Evolutionary conservation across 495 filamentous ascomycete species (phyloP).

Genomic region (Lasiosphaeria ovina): DNA sequence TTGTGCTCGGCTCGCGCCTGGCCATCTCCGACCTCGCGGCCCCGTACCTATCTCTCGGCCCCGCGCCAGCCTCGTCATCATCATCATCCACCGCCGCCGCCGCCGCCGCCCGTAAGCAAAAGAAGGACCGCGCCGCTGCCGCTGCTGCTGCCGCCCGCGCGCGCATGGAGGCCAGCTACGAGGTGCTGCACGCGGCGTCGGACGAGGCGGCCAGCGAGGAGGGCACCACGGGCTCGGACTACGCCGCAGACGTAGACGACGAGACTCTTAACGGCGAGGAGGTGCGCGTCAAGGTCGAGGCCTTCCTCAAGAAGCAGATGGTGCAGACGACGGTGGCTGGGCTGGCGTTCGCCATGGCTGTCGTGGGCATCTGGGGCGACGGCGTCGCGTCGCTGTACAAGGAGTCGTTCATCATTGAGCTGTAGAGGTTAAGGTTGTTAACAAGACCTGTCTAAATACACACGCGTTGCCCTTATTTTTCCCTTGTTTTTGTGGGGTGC

Average conservation of each 20-base stretch:
- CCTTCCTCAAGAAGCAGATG: constrained; percentile 59
- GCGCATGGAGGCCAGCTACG: constrained; percentile 60
- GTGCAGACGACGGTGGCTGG: constrained; percentile 61
- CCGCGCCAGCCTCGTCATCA: constrained; percentile 8
- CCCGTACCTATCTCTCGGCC: constrained; percentile 50
- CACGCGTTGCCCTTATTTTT: too few relatives aligned
- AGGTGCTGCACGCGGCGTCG: constrained; percentile 54
- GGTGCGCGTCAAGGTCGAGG: constrained; percentile 67
- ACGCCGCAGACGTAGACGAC: constrained; percentile 40
- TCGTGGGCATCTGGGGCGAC: constrained; percentile 90
- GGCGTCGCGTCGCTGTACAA: constrained; percentile 39
- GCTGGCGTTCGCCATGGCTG: constrained; percentile 67
- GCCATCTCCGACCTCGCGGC: constrained; percentile 51
- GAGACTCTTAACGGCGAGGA: constrained; percentile 76
- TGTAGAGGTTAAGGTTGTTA: neutral
- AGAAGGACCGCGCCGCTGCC: constrained; percentile 20
- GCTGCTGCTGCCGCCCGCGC: constrained; percentile 18
- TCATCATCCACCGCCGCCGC: constrained; percentile 21
- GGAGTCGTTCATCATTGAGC: constrained; percentile 1
- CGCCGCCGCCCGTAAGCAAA: constrained; percentile 20
- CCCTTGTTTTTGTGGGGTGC: too few relatives aligned
- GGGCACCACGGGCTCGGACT: constrained; percentile 39
- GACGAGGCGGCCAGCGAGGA: constrained; percentile 46
- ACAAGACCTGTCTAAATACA: too few relatives aligned
- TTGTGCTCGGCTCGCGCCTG: constrained; percentile 55